Evolutionary conservation across 192 early-diverging fungal genomes (phyloP), one percentile per base, ranked within the genome.

Genomic region (Chytriomyces sp.): DNA sequence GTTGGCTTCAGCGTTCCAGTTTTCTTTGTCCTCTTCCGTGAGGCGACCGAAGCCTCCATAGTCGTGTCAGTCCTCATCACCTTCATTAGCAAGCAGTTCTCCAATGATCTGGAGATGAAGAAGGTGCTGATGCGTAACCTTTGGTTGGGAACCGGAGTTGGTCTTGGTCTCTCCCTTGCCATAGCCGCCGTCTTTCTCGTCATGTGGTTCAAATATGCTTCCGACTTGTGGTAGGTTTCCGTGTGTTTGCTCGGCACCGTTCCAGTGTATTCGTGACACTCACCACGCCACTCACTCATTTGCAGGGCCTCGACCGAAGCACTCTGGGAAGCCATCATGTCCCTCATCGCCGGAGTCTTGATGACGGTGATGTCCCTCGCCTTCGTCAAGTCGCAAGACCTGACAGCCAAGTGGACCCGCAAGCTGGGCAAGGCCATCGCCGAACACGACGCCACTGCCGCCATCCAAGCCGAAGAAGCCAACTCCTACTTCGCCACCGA

Each of bases 311-410:
- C 14, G 2, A 59, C 70, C 70, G 94, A 96, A 62, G 67, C 83
- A 59, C 71, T 94, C 26, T 94, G 91, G 90, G 94, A 98, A 83
- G 96, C 90, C 44, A 82, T 88, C 10, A 93, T 98, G 58, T 83
- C 82, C 6, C 80, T 94, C 44, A 83, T 98, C 59, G 93, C 94
- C 30, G 75, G 77, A 0, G 14, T 94, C 26, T 79, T 96, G 80
- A 89, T 96, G 62, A 91, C 91, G 0, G 55, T 82, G 14, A 94
- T 95, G 92, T 88, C 89, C 8, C 73, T 98, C 39, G 89, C 91
- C 33, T 93, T 98, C 86, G 66, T 95, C 39, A 80, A 85, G 28
- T 85, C 92, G 7, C 84, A 90, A 28, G 76, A 87, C 17, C 82
- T 93, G 82, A 88, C 90, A 73, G 86, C 85, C 36, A 94, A 94